Evolutionary conservation across 306 rosid genomes (phyloP), one percentile per base, ranked within the genome.

Genomic region (Rosa chinensis): DNA sequence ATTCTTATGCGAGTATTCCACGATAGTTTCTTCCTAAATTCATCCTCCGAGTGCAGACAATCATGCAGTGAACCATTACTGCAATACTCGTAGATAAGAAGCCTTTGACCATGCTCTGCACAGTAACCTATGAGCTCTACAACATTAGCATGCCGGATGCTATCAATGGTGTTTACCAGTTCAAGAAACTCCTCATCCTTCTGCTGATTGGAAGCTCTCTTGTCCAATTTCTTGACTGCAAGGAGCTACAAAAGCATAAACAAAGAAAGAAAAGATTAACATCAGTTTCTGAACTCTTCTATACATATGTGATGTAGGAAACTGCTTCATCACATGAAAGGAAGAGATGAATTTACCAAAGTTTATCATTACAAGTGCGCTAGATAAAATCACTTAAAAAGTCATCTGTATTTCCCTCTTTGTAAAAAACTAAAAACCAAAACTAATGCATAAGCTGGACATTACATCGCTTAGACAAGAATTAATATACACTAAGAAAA

Each of bases 41-140:
- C 99, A 61, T 91, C 88, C 28, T 89, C 97, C 40, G 86, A 81
- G 88, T 96, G 97, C 78, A 96, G 85, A 52, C 88, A 91, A 63
- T 93, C 99, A 73, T 90, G 87, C 64, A 96, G 89, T 67, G 99
- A 85, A 55, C 97, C 98, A 47, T 86, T 82, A 77, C 89, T 88
- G 86, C 99, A 96, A 80, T 90, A 93, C 84, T 96, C 97, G 40
- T 84, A 88, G 82, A 96, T 88, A 70, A 96, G 94, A 85, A 96
- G 99, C 87, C 97, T 93, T 82, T 96, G 91, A 67, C 90, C 97
- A 81, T 96, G 92, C 92, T 96, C 99, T n/a, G 96, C 89, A 86
- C 98, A 91, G 84, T 91, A 96, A 53, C 99, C 99, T 20, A 88
- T 70, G 66, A 96, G 97, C 87, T 88, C 96, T 66, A 93, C 98